A percentile compares a stretch with the other conserved stretches of the same genome.
Conservation (phyloP, 176 grass and related monocot genomes). For the Raddia distichophylla region DNA sequence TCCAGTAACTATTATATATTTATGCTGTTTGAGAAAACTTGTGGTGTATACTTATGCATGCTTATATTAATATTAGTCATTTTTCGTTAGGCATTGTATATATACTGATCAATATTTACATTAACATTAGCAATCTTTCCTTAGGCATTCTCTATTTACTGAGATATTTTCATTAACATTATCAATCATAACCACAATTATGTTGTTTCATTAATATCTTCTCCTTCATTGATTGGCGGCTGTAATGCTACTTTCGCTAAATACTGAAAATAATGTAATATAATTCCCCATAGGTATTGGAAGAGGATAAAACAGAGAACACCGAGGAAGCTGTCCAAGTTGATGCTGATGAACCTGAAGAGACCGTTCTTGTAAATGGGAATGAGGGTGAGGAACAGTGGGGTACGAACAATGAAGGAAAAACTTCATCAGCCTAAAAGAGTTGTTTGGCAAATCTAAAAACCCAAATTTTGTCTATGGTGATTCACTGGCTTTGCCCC, state of each 20-base stretch:
- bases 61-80: no score
- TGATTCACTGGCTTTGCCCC: conserved; percentile 46
- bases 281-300: conserved; percentile 37
- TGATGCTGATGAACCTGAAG: conserved; percentile 69
- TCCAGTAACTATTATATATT: not conserved
- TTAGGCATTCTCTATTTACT: not conserved
- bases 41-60: not conserved
- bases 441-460: conserved; percentile 50
- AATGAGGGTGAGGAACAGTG: conserved; percentile 88
- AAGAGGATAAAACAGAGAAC: conserved; percentile 55
- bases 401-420: conserved; percentile 71
- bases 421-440: conserved; percentile 52
- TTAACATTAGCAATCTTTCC: no score
- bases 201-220: conserved; percentile 32
- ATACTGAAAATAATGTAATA: conserved; percentile 6
- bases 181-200: not conserved
- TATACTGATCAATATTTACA: conserved; percentile 29
- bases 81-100: not conserved
- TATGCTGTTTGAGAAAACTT: not conserved
- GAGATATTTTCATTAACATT: conserved; percentile 14
- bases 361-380: conserved; percentile 78
- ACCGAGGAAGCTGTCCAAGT: conserved; percentile 72
- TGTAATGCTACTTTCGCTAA: conserved; percentile 5
- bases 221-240: not conserved
- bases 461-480: conserved; percentile 50